Evolutionary conservation across 352 stramenopile genomes (phyloP), one percentile per base, ranked within the genome.

Genomic region (Pythium oligandrum): DNA sequence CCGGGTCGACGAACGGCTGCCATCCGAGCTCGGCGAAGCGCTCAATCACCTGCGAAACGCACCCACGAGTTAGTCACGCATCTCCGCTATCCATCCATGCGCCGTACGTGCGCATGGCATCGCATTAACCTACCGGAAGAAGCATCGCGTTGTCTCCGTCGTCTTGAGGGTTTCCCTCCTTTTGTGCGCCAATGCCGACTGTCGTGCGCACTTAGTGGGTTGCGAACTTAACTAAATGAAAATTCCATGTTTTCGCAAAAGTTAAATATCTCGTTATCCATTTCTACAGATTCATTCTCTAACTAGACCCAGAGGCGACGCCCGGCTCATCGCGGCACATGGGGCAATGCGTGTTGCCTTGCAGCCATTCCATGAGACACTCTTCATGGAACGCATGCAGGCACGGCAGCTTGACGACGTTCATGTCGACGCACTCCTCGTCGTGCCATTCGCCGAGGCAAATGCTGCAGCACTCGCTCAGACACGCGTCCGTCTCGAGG

Each of bases 361-460:
- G 78, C 49, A 94, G 64, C 84, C 84, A 94, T 55, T 90, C 82
- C 56, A 94, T 85, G 48, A 94, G 64, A 49, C 84, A 94, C 31
- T 92, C 81, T 51, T 94, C 84, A 68, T 94, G 84, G 67, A 92
- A 94, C 17, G 74, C 80, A 64, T 94, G 84, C 44, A 86, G 51
- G 52, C 84, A 94, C 40, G 84, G 84, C 43, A 94, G 59, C 63
- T 90, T 88, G 31, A 94, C 84, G 44, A 90, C 80, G 53, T 89
- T 88, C 74, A 92, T 88, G 48, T 66, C 75, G 46, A 52, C 67
- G 63, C 81, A 93, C 57, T 90, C 82, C 50, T 90, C 78, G 64
- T 90, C 75, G 54, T 88, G 66, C 84, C 84, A 94, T 37, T 91
- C 78, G 44, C 73, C 71, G 1, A 94, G 71, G 50, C 83, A 94